phyloP scores from a whole-genome alignment of 2,329 filamentous ascomycete species.

The Drechslerella coelobrocha region DNA sequence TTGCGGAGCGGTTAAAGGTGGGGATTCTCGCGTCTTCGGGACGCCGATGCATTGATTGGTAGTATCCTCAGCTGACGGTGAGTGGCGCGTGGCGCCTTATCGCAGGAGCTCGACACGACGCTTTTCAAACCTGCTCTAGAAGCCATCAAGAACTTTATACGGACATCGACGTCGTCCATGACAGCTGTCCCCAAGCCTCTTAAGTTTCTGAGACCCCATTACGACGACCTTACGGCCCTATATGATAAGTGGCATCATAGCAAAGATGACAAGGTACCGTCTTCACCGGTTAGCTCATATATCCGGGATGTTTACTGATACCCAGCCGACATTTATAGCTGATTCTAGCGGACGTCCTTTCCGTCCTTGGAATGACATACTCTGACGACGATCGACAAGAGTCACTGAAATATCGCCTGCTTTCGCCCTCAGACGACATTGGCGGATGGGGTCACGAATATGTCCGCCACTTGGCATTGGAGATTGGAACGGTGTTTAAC shows the following conservation, averaged over 20 bases:
- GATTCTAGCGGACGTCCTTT: constrained; percentile 90
- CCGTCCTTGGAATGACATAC: constrained; percentile 98
- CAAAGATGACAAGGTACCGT: constrained; percentile 78
- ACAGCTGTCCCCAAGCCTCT: constrained; percentile 97
- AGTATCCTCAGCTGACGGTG: constrained; percentile 26
- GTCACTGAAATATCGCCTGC: constrained; percentile 91
- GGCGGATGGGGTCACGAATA: constrained; percentile 99
- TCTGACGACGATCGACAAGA: constrained; percentile 95
- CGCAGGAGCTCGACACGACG: constrained; percentile 79
- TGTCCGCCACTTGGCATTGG: constrained; percentile 89
- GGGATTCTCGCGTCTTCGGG: constrained; percentile 16
- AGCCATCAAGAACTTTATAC: constrained; percentile 97
- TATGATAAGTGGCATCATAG: constrained; percentile 91
- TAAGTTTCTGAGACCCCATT: constrained; percentile 97
- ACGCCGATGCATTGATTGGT: constrained; percentile 33
- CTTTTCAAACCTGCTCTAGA: constrained; percentile 93
- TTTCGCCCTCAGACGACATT: constrained; percentile 89
- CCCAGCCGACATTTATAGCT: constrained; percentile 59
- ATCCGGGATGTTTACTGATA: constrained; percentile 25
- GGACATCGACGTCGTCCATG: constrained; percentile 99
- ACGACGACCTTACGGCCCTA: constrained; percentile 82
- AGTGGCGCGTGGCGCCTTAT: constrained; percentile 43
- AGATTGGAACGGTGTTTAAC: constrained; percentile 93
- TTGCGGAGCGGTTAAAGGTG: constrained; percentile 88
- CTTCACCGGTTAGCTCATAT: constrained; percentile 32